phyloP scores from a whole-genome alignment of 2,329 filamentous ascomycete species.

The Thielaviopsis punctulata region DNA sequence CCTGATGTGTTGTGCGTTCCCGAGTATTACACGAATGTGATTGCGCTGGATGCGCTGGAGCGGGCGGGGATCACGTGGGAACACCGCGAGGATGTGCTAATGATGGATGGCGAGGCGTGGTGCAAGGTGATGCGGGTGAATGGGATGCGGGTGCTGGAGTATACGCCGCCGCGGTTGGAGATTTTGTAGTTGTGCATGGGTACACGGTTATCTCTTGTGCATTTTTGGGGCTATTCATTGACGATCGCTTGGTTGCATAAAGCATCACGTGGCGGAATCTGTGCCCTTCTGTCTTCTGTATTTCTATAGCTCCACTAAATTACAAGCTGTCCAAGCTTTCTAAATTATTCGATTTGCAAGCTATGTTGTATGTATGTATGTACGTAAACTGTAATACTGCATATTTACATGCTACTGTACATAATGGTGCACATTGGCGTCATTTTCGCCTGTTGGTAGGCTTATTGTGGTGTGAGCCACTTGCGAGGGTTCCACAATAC shows the following conservation, averaged over 20 bases:
- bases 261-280: no score
- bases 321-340: no score
- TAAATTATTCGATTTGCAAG: no score
- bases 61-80: slow-evolving; percentile 6
- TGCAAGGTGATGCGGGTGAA: slow-evolving; percentile 8
- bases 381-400: no score
- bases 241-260: no score
- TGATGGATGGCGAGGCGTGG: slow-evolving; percentile 9
- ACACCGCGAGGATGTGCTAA: slow-evolving; percentile 7
- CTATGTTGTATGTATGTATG: no score
- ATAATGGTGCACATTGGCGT: background rate
- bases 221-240: background rate
- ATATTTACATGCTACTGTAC: no score
- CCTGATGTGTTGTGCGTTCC: slow-evolving; percentile 8
- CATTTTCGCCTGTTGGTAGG: background rate
- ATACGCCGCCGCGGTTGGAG: slow-evolving; percentile 4
- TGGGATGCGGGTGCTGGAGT: slow-evolving; percentile 10
- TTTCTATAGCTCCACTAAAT: no score
- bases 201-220: background rate
- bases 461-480: background rate
- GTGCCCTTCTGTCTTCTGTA: no score
- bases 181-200: background rate
- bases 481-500: no score
- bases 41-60: slow-evolving; percentile 8
- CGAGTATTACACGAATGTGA: slow-evolving; percentile 10